These are phyloP conservation scores for Trametes hirsuta DNA, from an alignment of 1,284 basidiomycete genomes.

Conservation along the genomic window DNA sequence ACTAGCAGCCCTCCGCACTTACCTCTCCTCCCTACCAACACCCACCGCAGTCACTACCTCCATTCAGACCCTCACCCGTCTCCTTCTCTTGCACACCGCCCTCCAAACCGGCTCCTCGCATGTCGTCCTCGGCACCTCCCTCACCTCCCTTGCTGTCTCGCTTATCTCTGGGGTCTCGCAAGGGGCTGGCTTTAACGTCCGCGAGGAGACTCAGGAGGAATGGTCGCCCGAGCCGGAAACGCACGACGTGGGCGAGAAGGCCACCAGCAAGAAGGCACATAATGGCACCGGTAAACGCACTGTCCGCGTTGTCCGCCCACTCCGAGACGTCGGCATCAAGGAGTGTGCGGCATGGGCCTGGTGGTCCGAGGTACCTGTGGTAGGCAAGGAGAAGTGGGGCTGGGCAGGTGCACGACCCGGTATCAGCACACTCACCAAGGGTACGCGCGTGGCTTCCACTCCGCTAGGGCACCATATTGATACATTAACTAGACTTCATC, in stretches of 20 bases:
- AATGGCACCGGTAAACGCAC: constrained; percentile 17
- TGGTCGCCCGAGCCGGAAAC: constrained; percentile 45
- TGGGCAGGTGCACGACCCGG: constrained; percentile 57
- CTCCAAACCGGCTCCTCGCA: constrained; percentile 65
- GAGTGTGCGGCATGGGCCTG: constrained; percentile 81
- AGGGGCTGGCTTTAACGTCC: constrained; percentile 80
- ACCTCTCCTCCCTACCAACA: constrained; percentile 75
- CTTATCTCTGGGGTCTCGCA: constrained; percentile 78
- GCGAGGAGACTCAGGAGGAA: constrained; percentile 72
- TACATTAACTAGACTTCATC: constrained; percentile 68
- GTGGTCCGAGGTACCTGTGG: constrained; percentile 61
- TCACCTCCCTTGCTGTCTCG: constrained; percentile 80
- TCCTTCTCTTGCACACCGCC: constrained; percentile 75
- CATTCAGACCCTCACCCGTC: constrained; percentile 64
- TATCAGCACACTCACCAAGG: constrained; percentile 75
- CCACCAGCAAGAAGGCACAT: neutral
- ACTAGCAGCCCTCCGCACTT: constrained; percentile 52
- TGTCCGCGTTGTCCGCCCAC: constrained; percentile 68
- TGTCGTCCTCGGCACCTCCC: constrained; percentile 78
- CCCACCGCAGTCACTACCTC: constrained; percentile 73
- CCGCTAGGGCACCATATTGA: neutral
- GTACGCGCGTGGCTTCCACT: constrained; percentile 40
- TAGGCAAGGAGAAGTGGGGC: constrained; percentile 52
- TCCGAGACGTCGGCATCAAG: constrained; percentile 80
- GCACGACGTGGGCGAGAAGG: neutral